Evolutionary conservation across 805 yeast species (phyloP).

Genomic region (Ogataea philodendri): DNA sequence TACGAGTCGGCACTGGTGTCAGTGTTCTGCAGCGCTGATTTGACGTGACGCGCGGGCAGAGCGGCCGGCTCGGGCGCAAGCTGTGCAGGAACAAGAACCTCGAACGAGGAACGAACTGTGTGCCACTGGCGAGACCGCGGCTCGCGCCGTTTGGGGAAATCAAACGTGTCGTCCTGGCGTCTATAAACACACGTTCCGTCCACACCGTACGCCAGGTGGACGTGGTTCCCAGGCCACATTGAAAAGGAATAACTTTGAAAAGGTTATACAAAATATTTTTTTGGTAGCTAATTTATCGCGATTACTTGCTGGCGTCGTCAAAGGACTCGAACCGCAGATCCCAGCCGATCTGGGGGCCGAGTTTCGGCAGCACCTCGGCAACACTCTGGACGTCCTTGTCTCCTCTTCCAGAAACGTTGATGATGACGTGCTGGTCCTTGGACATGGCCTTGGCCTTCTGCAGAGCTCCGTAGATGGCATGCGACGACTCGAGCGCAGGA

Average conservation of each 20-base stretch:
- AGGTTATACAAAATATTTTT: background rate
- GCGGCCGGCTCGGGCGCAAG: conserved; percentile 1
- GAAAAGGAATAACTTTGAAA: conserved; percentile 2
- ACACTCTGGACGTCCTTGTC: conserved; percentile 98
- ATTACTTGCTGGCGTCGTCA: conserved; percentile 27
- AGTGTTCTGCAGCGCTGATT: conserved; percentile 2
- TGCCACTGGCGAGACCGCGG: conserved; percentile 2
- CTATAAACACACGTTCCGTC: conserved; percentile 34
- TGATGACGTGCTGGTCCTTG: conserved; percentile 76
- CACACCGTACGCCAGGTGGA: conserved; percentile 43
- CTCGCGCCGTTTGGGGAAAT: conserved; percentile 13
- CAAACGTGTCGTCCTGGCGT: conserved; percentile 7
- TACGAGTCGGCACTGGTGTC: conserved; percentile 10
- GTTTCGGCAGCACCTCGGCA: conserved; percentile 85
- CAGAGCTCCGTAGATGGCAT: conserved; percentile 90
- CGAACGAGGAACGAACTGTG: conserved; percentile 18
- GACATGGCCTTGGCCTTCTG: conserved; percentile 82
- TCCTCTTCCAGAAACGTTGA: conserved; percentile 97
- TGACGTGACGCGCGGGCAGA: conserved; percentile 1
- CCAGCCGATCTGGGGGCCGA: conserved; percentile 94
- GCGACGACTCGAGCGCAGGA: conserved; percentile 97
- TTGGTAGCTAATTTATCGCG: background rate
- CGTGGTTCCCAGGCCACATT: conserved; percentile 41
- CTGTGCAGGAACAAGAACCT: conserved; percentile 12
- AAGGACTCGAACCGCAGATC: conserved; percentile 77